Evolutionary conservation across 805 yeast species (phyloP).

Genomic region (Nakazawaea wickerhamii): DNA sequence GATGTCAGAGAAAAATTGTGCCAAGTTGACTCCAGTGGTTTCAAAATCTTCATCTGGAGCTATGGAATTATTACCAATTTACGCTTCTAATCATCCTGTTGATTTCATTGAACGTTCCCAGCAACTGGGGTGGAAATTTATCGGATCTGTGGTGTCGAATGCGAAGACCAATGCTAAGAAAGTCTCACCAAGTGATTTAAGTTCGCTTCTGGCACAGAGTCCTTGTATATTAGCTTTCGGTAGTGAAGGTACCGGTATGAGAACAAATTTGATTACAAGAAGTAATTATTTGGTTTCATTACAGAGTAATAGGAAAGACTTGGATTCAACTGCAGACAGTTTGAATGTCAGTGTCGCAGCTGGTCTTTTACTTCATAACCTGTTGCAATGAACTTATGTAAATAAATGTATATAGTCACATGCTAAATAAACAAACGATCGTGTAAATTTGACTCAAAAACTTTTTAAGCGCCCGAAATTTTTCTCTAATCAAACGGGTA

Average conservation of each 20-base stretch:
- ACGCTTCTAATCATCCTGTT: slow-evolving; percentile 51
- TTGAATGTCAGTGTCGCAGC: slow-evolving; percentile 89
- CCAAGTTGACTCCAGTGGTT: slow-evolving; percentile 72
- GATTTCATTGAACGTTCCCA: slow-evolving; percentile 53
- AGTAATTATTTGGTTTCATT: slow-evolving; percentile 49
- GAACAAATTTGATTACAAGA: slow-evolving; percentile 55
- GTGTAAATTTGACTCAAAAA: background rate
- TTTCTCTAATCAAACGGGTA: too few relatives aligned
- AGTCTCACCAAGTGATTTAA: slow-evolving; percentile 33
- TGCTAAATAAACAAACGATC: too few relatives aligned
- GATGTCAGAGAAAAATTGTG: slow-evolving; percentile 63
- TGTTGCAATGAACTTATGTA: slow-evolving; percentile 4
- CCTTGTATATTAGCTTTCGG: slow-evolving; percentile 78
- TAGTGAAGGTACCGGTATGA: slow-evolving; percentile 79
- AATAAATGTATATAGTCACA: too few relatives aligned
- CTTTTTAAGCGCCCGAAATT: too few relatives aligned
- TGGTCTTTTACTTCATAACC: slow-evolving; percentile 49
- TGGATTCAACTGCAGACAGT: slow-evolving; percentile 55
- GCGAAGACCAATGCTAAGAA: slow-evolving; percentile 22
- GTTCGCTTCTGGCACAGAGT: slow-evolving; percentile 33
- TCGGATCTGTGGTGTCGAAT: slow-evolving; percentile 51
- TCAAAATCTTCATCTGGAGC: slow-evolving; percentile 84
- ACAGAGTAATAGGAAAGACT: slow-evolving; percentile 20
- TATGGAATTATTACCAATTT: slow-evolving; percentile 64
- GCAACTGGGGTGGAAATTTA: slow-evolving; percentile 63